Conservation (phyloP, 2,329 filamentous ascomycete genomes). For the Dactylella cylindrospora region DNA sequence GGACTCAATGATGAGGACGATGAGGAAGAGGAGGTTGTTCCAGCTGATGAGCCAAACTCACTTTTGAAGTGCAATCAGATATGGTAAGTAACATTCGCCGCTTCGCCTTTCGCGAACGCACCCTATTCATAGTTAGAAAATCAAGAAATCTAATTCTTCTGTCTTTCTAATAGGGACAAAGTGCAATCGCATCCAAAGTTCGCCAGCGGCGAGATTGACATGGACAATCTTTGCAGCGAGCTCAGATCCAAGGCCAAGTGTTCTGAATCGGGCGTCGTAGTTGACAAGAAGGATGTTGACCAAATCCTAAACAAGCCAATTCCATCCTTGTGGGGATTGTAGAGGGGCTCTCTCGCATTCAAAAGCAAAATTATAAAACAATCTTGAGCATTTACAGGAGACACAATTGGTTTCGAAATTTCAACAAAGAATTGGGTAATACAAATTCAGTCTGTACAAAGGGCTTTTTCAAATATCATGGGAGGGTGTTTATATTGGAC, state of each 20-base stretch:
- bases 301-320: slow-evolving; percentile 43
- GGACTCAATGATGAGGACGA: slow-evolving; percentile 60
- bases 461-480: slow-evolving; percentile 43
- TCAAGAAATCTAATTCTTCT: slow-evolving; percentile 35
- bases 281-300: slow-evolving; percentile 86
- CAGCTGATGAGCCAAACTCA: slow-evolving; percentile 62
- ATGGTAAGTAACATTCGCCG: slow-evolving; percentile 65
- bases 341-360: slow-evolving; percentile 3
- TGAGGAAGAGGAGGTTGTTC: slow-evolving; percentile 66
- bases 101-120: neutral
- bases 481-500: slow-evolving; percentile 28
- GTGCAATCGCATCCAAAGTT: slow-evolving; percentile 61
- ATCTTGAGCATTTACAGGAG: slow-evolving; percentile 42
- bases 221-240: slow-evolving; percentile 88
- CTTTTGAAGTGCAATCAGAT: slow-evolving; percentile 86
- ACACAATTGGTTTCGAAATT: slow-evolving; percentile 16
- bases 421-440: slow-evolving; percentile 37
- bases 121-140: slow-evolving; percentile 42
- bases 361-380: slow-evolving; percentile 12
- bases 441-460: slow-evolving; percentile 39
- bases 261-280: slow-evolving; percentile 83
- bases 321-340: slow-evolving; percentile 43
- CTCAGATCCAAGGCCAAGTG: slow-evolving; percentile 95
- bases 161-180: slow-evolving; percentile 68
- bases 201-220: slow-evolving; percentile 85